Percentiles rank a stretch among this genome's conserved stretches.
phyloP scores from a whole-genome alignment of 345 rosid genomes.

The Murraya koenigii region DNA sequence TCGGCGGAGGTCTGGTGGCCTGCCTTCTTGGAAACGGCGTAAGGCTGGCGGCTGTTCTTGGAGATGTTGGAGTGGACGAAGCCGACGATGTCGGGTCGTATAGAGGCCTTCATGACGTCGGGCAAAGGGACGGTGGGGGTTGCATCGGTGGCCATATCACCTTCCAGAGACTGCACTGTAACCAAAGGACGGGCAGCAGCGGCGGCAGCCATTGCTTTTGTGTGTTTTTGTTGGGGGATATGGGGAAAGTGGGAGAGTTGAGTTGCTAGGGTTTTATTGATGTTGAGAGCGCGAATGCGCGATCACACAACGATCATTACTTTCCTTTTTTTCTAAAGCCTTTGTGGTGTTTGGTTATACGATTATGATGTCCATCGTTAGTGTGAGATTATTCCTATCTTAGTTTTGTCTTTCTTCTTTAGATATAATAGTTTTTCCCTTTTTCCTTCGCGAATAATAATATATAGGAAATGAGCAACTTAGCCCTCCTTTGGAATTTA shows the following conservation, averaged over 20 bases:
- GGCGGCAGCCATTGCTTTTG: conserved; percentile 49
- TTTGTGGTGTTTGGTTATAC: background rate
- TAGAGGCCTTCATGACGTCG: conserved; percentile 75
- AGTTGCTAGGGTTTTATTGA: conserved; percentile 11
- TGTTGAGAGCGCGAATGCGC: background rate
- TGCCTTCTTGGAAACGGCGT: conserved; percentile 86
- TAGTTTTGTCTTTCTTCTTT: background rate
- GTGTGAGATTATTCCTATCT: background rate
- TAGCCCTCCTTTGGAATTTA: too few relatives aligned
- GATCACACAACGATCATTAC: too few relatives aligned
- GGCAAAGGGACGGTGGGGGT: conserved; percentile 58
- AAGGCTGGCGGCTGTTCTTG: conserved; percentile 88
- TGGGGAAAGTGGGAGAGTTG: background rate
- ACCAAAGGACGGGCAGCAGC: conserved; percentile 82
- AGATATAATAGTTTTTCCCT: too few relatives aligned
- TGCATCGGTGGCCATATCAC: conserved; percentile 79
- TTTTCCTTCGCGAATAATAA: too few relatives aligned
- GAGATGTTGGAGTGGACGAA: conserved; percentile 73
- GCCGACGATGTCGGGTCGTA: conserved; percentile 80
- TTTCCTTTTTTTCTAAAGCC: too few relatives aligned
- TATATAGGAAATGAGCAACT: too few relatives aligned
- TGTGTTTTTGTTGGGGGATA: background rate
- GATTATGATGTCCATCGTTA: background rate
- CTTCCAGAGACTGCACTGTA: conserved; percentile 62
- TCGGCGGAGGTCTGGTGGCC: conserved; percentile 99